These are phyloP conservation scores for Penicillium fuscoglaucum DNA, from an alignment of 2,329 filamentous ascomycete genomes.

Conservation along the genomic window DNA sequence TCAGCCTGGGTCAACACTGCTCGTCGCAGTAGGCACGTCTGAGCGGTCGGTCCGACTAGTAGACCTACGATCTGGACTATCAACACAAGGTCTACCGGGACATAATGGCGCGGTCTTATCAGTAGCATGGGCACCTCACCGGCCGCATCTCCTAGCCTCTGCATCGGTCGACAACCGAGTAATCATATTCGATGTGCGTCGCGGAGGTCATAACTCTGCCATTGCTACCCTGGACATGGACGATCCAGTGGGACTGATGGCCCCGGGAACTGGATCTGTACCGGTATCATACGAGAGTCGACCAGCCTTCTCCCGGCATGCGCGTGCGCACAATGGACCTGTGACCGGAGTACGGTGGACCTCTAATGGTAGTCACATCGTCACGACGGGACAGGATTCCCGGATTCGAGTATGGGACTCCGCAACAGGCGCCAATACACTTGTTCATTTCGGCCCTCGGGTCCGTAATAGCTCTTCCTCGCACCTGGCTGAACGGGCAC, in stretches of 20 bases:
- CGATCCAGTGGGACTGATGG: conserved; percentile 69
- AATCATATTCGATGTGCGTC: conserved; percentile 83
- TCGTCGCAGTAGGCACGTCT: conserved; percentile 86
- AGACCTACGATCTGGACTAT: conserved; percentile 79
- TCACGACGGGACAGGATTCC: conserved; percentile 80
- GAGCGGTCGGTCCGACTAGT: conserved; percentile 81
- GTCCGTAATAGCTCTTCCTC: conserved; percentile 67
- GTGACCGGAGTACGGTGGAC: conserved; percentile 88
- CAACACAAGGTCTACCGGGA: conserved; percentile 69
- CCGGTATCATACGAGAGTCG: conserved; percentile 32
- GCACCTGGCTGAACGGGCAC: conserved; percentile 60
- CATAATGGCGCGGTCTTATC: conserved; percentile 67
- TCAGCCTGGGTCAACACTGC: conserved; percentile 65
- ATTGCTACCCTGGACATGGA: conserved; percentile 81
- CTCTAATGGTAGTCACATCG: conserved; percentile 71
- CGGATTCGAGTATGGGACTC: conserved; percentile 86
- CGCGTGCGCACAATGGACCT: conserved; percentile 71
- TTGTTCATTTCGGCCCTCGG: conserved; percentile 81
- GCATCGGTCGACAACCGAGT: conserved; percentile 82
- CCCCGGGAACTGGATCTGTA: conserved; percentile 35
- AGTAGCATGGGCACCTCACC: conserved; percentile 76
- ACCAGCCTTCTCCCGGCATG: conserved; percentile 47
- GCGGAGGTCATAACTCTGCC: conserved; percentile 65
- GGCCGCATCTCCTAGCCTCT: conserved; percentile 77
- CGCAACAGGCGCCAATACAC: conserved; percentile 76